Evolutionary conservation across 768 basidiomycete species (phyloP).

Genomic region (Russula compacta): DNA sequence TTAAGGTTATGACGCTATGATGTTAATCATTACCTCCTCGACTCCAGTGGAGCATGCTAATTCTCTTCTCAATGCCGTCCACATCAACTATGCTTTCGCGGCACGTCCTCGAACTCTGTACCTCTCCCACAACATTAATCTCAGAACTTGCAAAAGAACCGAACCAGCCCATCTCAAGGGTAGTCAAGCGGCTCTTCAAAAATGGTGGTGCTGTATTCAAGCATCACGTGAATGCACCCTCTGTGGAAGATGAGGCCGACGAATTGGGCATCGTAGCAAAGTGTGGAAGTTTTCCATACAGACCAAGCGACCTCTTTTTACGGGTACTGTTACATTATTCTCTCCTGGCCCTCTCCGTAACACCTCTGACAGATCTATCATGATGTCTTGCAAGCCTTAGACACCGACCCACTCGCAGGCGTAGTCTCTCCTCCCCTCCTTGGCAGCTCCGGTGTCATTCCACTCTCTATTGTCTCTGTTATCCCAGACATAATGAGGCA

Average conservation of each 20-base stretch:
- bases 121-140: conserved; percentile 5
- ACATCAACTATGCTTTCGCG: conserved; percentile 6
- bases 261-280: conserved; percentile 39
- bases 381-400: conserved; percentile 50
- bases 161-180: background rate
- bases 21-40: background rate
- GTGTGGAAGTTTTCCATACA: conserved; percentile 44
- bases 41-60: background rate
- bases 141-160: conserved; percentile 9
- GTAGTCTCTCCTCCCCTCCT: conserved; percentile 56
- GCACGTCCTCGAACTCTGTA: conserved; percentile 13
- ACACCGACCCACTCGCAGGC: conserved; percentile 44
- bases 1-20: conserved; percentile 3
- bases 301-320: conserved; percentile 52
- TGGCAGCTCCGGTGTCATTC: conserved; percentile 53
- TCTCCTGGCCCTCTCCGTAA: background rate
- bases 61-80: too few relatives aligned
- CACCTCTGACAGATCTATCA: conserved; percentile 41
- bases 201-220: background rate
- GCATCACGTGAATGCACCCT: background rate
- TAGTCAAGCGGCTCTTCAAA: conserved; percentile 5
- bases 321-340: conserved; percentile 32
- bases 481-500: conserved; percentile 71
- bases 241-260: background rate
- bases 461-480: conserved; percentile 50